Evolutionary conservation across 768 basidiomycete species (phyloP), one percentile per base, ranked within the genome.

Genomic region (Termitomyces sp.): DNA sequence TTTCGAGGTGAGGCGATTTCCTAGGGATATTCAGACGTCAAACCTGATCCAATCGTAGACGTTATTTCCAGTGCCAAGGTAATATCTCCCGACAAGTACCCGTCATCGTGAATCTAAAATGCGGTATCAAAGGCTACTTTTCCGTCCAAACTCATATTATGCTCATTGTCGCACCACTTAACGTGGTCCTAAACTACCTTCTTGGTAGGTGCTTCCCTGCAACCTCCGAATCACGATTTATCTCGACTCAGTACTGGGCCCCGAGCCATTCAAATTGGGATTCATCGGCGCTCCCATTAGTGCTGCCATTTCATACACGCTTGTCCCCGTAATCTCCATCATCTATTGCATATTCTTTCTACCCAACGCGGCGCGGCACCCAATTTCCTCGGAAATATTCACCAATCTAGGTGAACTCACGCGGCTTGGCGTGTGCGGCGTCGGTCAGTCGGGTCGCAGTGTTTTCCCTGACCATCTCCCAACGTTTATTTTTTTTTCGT

Each of bases 201-300:
- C 82, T 98, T 14, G 92, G 88, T 90, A 24, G 0, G 35, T 16
- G 22, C 9, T 35, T 16, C 33, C 22, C 16, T n/a, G 0, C 35
- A 3, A 36, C 26, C 20, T 12, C 16, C n/a, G 7, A 38, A 26
- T 38, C 53, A 4, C 2, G 20, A 8, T 16, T 24, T 2, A 35
- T 44, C 38, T 14, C 1, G 10, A 6, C n/a, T 0, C 20, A 78
- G 90, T 94, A 0, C 92, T 90, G 90, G 92, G 92, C 1, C 92
- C 92, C 0, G 73, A 80, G 45, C 75, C 83, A 2, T 73, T 95
- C 57, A 78, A 88, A 10, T 73, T 98, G 1, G 95, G 95, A 1
- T 98, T 92, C 72, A 84, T 90, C 48, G 96, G 96, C 14, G 95
- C 94, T 3, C 95, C 96, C 0, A 77, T 98, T 10, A 88, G 94